Evolutionary conservation across 352 stramenopile genomes (phyloP).

Genomic region (Globisporangium nagaii): DNA sequence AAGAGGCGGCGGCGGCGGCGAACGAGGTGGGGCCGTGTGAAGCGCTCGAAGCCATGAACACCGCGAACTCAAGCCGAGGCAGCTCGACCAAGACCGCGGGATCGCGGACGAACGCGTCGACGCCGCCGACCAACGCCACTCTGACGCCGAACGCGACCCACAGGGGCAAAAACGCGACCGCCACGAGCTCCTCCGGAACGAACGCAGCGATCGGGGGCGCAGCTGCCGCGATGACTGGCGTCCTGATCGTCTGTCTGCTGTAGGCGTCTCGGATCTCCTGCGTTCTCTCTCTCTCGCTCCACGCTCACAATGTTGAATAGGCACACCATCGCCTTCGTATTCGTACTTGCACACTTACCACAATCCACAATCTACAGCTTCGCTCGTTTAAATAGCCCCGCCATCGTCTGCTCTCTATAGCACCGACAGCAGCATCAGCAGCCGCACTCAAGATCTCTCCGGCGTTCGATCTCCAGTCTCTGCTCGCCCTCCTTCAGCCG

Average conservation of each 20-base stretch:
- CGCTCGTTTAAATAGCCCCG: no score
- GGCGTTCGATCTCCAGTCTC: no score
- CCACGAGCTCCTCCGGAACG: neutral
- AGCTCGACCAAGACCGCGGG: neutral
- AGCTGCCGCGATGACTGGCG: neutral
- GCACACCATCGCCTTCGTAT: neutral
- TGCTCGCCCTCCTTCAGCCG: no score
- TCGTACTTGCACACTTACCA: no score
- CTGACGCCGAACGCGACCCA: neutral
- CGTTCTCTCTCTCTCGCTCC: neutral
- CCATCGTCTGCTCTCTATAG: no score
- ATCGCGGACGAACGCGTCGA: neutral
- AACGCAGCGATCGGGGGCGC: neutral
- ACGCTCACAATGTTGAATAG: neutral
- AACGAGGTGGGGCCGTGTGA: neutral
- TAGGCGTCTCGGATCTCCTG: neutral
- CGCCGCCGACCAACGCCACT: neutral
- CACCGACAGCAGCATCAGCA: no score
- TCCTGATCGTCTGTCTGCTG: constrained; percentile 1
- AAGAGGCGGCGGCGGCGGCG: neutral
- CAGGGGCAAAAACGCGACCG: neutral
- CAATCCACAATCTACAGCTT: no score
- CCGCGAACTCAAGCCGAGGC: neutral
- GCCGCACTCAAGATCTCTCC: no score
- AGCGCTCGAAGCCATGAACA: neutral